Evolutionary conservation across 2,329 filamentous ascomycete genomes (phyloP), one percentile per base, ranked within the genome.

Genomic region (Hymenoscyphus infarciens): DNA sequence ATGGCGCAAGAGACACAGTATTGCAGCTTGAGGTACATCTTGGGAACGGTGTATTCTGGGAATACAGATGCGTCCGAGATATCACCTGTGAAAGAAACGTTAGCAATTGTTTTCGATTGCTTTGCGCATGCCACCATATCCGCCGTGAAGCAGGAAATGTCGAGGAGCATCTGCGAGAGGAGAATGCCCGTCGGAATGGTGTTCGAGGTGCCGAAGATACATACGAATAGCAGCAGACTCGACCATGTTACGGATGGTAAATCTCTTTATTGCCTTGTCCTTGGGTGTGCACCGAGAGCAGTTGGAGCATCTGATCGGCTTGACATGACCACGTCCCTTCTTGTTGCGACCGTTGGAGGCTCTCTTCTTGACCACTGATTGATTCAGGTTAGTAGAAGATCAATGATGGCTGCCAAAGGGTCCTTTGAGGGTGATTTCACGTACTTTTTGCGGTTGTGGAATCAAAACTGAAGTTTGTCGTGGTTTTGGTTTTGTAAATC

Each of bases 11-110:
- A 98, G 79, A 99, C 95, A 82, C 95, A 99, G 92, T 99, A 99
- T 87, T 99, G 95, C 81, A 99, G 90, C 90, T 99, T 99, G 84
- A 99, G 87, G 91, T 99, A 99, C 96, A 99, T 99, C 91, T 99
- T 99, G 83, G 95, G 95, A 78, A 99, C 94, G 75, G 92, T 93
- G 87, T 99, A 99, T 86, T 99, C 95, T 77, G 90, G 82, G 84
- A 98, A 99, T 82, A 99, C 95, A 77, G 95, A 98, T 78, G 96
- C 95, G 81, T 99, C 95, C 73, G 93, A 97, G 85, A 99, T 99
- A 92, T 99, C 95, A 92, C 95, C 95, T 98, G 77, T 63, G 55
- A 42, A 29, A 52, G 33, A 54, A 27, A 57, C 59, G 42, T 62
- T 62, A 62, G 60, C 60, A 56, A 19, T 27, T 35, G 42, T 27